Evolutionary conservation across 2,329 filamentous ascomycete genomes (phyloP).

Genomic region (Talaromyces pinophilus): DNA sequence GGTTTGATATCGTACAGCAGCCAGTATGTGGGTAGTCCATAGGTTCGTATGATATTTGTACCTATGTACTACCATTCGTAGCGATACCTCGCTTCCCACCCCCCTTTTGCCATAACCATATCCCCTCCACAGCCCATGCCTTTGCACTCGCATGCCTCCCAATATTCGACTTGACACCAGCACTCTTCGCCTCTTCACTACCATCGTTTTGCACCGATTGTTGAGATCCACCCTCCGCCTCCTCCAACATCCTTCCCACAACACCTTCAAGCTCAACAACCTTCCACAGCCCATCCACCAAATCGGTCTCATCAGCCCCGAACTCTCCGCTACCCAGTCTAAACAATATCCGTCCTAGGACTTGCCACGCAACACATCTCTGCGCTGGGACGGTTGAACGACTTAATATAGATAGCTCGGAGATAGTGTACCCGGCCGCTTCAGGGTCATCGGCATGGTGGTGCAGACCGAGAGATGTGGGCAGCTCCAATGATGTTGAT

Average conservation of each 20-base stretch:
- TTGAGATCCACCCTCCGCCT: conserved; percentile 61
- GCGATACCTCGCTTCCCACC: conserved; percentile 50
- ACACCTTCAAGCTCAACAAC: conserved; percentile 75
- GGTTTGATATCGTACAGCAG: no score
- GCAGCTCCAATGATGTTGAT: conserved; percentile 69
- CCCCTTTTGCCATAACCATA: conserved; percentile 84
- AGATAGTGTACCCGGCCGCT: conserved; percentile 89
- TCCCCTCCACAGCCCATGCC: conserved; percentile 81
- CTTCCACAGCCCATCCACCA: conserved; percentile 80
- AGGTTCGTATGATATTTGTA: neutral
- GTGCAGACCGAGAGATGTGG: conserved; percentile 78
- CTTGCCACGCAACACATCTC: conserved; percentile 88
- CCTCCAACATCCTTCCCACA: conserved; percentile 73
- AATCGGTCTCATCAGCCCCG: conserved; percentile 60
- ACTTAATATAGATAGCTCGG: conserved; percentile 77
- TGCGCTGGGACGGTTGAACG: conserved; percentile 82
- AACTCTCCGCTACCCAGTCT: conserved; percentile 74
- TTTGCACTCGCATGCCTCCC: conserved; percentile 72
- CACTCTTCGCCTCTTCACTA: conserved; percentile 40
- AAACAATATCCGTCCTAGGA: conserved; percentile 81
- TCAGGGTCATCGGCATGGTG: conserved; percentile 92
- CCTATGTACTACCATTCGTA: neutral
- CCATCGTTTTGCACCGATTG: conserved; percentile 33
- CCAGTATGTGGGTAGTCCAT: no score
- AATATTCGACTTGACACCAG: conserved; percentile 27